These are phyloP conservation scores for Pleurotus ostreatus DNA, from an alignment of 768 basidiomycete species.

Conservation along the genomic window DNA sequence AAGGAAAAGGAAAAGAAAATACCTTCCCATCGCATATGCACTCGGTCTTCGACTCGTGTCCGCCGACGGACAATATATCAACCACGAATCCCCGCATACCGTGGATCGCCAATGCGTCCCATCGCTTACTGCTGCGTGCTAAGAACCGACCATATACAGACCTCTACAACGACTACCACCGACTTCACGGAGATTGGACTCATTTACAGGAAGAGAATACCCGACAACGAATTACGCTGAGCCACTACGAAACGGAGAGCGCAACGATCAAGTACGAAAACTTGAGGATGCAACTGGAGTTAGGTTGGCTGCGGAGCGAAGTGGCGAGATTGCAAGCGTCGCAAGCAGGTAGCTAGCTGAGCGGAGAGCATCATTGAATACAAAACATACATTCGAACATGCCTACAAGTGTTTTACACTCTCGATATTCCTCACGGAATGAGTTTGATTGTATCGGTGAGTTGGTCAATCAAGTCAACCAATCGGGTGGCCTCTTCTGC, in stretches of 20 bases:
- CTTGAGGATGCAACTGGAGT: neutral
- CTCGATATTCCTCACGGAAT: neutral
- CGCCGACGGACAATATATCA: too few relatives aligned
- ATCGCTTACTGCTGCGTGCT: neutral
- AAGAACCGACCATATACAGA: neutral
- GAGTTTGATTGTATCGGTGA: conserved; percentile 1
- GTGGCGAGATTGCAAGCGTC: too few relatives aligned
- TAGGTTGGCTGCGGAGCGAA: too few relatives aligned
- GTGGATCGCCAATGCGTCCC: neutral
- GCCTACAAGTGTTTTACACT: neutral
- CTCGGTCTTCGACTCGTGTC: too few relatives aligned
- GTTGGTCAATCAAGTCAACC: conserved; percentile 24
- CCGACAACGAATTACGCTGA: neutral
- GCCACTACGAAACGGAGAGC: neutral
- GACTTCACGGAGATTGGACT: neutral
- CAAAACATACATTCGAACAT: too few relatives aligned
- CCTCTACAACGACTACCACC: conserved; percentile 3
- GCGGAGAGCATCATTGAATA: too few relatives aligned
- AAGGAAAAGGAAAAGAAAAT: too few relatives aligned
- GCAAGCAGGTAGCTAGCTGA: too few relatives aligned
- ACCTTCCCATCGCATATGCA: too few relatives aligned
- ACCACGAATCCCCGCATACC: neutral
- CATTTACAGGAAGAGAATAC: neutral
- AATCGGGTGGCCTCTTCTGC: conserved; percentile 43
- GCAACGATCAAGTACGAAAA: neutral